A percentile compares a stretch with the other conserved stretches of the same genome.
Conservation (phyloP, 1,139 yeast genomes). For the Geotrichum histeridarum region DNA sequence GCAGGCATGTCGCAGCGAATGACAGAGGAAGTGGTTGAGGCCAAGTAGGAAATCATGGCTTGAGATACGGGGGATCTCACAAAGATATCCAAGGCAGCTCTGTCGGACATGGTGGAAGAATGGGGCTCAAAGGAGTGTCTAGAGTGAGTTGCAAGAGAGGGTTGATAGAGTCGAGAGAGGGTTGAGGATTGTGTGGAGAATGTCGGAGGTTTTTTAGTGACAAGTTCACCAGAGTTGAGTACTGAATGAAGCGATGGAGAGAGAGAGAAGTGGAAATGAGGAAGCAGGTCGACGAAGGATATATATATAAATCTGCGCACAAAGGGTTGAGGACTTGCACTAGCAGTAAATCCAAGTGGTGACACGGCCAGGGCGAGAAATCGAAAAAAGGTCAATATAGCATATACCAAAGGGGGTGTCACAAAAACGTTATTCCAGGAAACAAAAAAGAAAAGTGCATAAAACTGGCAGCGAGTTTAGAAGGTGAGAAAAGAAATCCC, state of each 20-base stretch:
- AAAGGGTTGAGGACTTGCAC: no score
- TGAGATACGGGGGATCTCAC: conserved; percentile 69
- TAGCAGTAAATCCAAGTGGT: no score
- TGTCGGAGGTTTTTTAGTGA: no score
- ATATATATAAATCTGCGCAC: not conserved
- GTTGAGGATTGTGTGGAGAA: not conserved
- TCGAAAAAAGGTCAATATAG: no score
- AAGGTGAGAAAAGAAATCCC: not conserved
- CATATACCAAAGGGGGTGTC: not conserved
- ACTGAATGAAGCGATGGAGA: not conserved
- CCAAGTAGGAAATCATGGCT: conserved; percentile 78
- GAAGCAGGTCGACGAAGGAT: not conserved
- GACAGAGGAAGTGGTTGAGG: conserved; percentile 72
- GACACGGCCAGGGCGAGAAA: no score
- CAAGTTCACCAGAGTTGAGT: no score
- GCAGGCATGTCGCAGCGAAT: conserved; percentile 48
- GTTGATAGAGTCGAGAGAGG: not conserved
- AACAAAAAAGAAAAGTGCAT: not conserved
- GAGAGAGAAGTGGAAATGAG: not conserved
- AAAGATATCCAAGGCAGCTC: conserved; percentile 64
- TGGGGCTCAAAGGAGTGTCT: not conserved
- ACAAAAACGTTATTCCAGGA: not conserved
- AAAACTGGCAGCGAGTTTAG: not conserved
- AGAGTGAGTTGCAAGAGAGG: not conserved
- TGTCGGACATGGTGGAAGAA: not conserved